Conservation (phyloP, 1,284 basidiomycete species). For the Pascua sp. region DNA sequence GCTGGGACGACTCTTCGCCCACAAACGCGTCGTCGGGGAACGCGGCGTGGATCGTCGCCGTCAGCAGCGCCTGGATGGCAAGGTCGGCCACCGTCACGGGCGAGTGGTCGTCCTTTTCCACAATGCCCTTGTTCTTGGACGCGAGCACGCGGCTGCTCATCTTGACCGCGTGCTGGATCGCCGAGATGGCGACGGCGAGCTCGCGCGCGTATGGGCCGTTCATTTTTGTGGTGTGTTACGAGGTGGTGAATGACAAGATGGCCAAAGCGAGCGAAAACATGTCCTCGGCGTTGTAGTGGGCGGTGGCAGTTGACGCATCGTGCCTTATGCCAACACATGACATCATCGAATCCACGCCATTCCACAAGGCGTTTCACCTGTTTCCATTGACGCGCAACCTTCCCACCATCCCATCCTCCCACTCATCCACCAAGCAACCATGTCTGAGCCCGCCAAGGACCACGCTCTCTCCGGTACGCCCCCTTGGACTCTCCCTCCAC, state of each 20-base stretch:
- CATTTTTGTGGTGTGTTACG: not conserved
- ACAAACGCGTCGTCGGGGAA: not conserved
- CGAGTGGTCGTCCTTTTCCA: constrained; percentile 2
- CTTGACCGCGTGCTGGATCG: not conserved
- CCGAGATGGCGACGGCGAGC: not conserved
- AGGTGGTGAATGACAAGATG: no score
- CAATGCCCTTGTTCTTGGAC: not conserved
- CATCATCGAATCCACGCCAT: no score
- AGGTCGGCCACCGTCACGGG: constrained; percentile 2
- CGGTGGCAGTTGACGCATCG: no score
- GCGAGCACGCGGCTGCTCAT: not conserved
- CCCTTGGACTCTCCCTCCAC: not conserved
- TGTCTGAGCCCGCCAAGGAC: constrained; percentile 4
- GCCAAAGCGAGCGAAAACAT: no score
- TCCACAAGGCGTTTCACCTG: no score
- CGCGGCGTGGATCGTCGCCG: not conserved
- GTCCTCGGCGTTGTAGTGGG: no score
- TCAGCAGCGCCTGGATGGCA: constrained; percentile 2
- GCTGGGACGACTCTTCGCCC: not conserved
- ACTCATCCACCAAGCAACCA: not conserved
- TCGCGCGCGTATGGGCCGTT: constrained; percentile 1
- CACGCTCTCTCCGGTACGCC: constrained; percentile 6
- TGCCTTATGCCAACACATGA: no score
- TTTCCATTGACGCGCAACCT: no score
- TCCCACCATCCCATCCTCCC: not conserved